phyloP scores from a whole-genome alignment of 2,329 filamentous ascomycete species.

The Neonectria sp. region DNA sequence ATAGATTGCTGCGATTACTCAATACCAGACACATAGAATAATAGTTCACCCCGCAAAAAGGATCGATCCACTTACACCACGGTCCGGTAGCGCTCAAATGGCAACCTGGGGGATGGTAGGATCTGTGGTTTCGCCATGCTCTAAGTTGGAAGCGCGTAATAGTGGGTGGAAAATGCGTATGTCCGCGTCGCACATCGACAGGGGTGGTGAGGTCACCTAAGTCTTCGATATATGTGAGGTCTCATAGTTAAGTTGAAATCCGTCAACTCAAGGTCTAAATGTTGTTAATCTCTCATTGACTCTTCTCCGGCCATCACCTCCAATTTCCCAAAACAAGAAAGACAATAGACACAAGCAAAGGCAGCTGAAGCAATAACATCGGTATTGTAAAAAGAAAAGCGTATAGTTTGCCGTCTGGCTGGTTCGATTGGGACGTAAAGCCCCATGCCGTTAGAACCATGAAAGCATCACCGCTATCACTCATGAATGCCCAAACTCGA shows the following conservation, averaged over 20 bases:
- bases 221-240: neutral
- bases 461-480: slow-evolving; percentile 6
- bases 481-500: slow-evolving; percentile 21
- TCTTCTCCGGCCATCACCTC: neutral
- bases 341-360: neutral
- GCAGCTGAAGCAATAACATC: neutral
- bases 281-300: neutral
- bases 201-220: neutral
- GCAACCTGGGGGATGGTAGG: neutral
- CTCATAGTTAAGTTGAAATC: neutral
- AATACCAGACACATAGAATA: neutral
- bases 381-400: neutral
- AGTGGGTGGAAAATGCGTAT: neutral
- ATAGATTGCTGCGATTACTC: slow-evolving; percentile 8
- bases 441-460: neutral
- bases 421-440: neutral
- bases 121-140: neutral
- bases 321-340: neutral
- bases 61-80: neutral
- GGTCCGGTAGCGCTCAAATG: neutral
- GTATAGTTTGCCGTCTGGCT: neutral
- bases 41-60: neutral
- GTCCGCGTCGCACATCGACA: neutral
- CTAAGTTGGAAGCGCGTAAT: neutral
- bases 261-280: slow-evolving; percentile 4